Conservation (phyloP, 2,329 filamentous ascomycete species). For the Paracamarosporium sp. region DNA sequence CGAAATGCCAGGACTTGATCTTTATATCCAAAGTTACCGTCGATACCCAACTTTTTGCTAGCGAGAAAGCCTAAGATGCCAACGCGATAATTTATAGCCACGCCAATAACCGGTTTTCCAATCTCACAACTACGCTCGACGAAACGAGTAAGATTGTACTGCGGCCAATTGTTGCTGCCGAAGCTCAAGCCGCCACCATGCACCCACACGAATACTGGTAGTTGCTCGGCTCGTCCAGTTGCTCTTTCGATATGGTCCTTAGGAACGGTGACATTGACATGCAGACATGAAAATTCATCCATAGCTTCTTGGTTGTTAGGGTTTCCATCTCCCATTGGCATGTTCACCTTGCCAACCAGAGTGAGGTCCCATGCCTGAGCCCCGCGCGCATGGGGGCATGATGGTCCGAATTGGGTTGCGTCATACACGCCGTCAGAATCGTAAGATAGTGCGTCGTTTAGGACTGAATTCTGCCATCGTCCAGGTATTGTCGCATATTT, state of each 20-base stretch:
- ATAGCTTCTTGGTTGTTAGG: slow-evolving; percentile 23
- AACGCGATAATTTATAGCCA: slow-evolving; percentile 46
- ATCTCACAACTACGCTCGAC: slow-evolving; percentile 52
- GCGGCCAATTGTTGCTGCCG: slow-evolving; percentile 60
- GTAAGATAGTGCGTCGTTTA: slow-evolving; percentile 13
- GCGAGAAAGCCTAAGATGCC: slow-evolving; percentile 48
- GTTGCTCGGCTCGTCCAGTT: slow-evolving; percentile 8
- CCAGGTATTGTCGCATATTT: slow-evolving; percentile 44
- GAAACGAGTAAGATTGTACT: slow-evolving; percentile 55
- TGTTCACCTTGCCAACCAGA: slow-evolving; percentile 25
- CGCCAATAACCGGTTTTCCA: slow-evolving; percentile 54
- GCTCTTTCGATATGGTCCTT: slow-evolving; percentile 9
- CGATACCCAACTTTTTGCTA: slow-evolving; percentile 52
- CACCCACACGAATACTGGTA: slow-evolving; percentile 61
- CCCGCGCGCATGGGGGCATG: slow-evolving; percentile 44
- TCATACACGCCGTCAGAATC: slow-evolving; percentile 27
- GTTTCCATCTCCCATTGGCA: slow-evolving; percentile 22
- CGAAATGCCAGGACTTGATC: slow-evolving; percentile 44
- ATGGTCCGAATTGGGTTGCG: slow-evolving; percentile 45
- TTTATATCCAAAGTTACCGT: slow-evolving; percentile 41
- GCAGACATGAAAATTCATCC: slow-evolving; percentile 45
- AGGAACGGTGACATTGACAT: slow-evolving; percentile 43
- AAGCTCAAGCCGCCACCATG: slow-evolving; percentile 60
- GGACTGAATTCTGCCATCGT: slow-evolving; percentile 39
- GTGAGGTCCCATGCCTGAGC: slow-evolving; percentile 37